phyloP scores from a whole-genome alignment of 2,329 filamentous ascomycete genomes.

The Lasiodiplodia hormozganensis region DNA sequence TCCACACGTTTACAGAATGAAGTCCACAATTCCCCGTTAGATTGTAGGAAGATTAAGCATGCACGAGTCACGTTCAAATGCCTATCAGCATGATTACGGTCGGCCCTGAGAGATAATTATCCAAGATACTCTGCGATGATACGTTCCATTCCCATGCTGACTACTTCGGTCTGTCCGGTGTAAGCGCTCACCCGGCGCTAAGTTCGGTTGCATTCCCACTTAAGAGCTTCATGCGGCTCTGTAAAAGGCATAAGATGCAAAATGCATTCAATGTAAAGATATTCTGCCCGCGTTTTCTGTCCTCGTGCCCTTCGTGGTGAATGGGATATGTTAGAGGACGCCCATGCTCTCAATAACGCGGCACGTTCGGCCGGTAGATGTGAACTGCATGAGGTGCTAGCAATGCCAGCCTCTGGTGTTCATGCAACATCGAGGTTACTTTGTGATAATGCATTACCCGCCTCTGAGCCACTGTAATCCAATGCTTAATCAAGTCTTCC shows the following conservation, averaged over 20 bases:
- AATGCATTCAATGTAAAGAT: background rate
- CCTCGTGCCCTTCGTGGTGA: too few species aligned
- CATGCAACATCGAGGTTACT: background rate
- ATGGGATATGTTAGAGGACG: background rate
- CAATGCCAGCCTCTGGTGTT: background rate
- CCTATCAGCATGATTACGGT: background rate
- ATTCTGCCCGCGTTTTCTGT: too few species aligned
- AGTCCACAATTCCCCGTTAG: background rate
- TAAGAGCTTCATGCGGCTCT: too few species aligned
- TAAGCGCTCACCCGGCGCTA: too few species aligned
- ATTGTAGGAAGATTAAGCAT: background rate
- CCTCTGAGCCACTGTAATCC: background rate
- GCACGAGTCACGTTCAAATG: background rate
- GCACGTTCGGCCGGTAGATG: background rate
- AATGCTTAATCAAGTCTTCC: background rate
- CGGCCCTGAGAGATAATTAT: background rate
- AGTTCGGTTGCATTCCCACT: too few species aligned
- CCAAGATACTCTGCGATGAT: too few species aligned
- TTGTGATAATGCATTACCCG: background rate
- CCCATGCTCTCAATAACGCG: background rate
- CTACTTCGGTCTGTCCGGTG: background rate
- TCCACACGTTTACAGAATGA: conserved; percentile 12
- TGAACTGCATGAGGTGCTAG: background rate
- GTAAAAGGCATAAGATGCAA: background rate
- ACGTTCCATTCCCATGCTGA: too few species aligned